phyloP scores from a whole-genome alignment of 345 rosid genomes.

The Carallia brachiata region DNA sequence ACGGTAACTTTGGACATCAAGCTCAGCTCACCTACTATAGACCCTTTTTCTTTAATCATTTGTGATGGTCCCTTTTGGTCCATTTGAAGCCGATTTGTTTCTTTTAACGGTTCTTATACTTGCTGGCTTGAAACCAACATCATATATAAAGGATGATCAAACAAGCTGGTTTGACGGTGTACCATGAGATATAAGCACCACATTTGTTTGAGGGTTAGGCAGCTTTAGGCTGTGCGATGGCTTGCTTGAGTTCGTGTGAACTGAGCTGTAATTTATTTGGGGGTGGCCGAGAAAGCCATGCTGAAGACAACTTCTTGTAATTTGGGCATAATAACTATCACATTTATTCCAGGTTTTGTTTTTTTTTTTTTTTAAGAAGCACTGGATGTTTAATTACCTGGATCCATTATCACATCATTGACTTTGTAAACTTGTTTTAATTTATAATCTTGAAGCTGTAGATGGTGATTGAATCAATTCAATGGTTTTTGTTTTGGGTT shows the following conservation, averaged over 20 bases:
- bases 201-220: background rate
- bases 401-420: background rate
- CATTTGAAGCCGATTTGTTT: background rate
- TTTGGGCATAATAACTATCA: background rate
- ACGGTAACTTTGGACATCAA: background rate
- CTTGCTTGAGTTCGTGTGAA: background rate
- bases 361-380: background rate
- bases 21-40: background rate
- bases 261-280: background rate
- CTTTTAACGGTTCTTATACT: background rate
- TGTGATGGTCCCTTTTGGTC: background rate
- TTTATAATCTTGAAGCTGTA: background rate
- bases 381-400: background rate
- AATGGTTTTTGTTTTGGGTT: background rate
- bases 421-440: background rate
- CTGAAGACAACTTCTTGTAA: too few species aligned
- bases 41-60: background rate
- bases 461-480: background rate
- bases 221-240: background rate
- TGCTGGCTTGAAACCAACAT: background rate
- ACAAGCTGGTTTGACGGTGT: background rate
- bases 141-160: background rate
- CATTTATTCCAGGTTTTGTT: too few species aligned
- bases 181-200: background rate
- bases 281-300: background rate